These are phyloP conservation scores for Alternaria solani DNA, from an alignment of 2,329 filamentous ascomycete genomes.

Conservation along the genomic window DNA sequence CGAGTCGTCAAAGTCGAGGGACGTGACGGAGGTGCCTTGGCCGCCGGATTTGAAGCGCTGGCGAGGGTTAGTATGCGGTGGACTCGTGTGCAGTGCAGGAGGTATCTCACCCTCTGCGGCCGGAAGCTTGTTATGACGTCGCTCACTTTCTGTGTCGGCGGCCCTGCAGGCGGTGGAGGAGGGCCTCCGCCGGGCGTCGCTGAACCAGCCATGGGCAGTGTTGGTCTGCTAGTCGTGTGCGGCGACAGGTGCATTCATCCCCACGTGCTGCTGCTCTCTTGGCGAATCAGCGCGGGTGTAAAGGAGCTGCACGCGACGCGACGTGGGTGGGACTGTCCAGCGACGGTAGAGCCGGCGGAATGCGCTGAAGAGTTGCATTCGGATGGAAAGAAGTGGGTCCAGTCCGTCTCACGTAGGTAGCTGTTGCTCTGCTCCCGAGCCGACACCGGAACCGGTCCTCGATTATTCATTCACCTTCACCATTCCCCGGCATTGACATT, in stretches of 20 bases:
- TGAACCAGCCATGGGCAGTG: conserved; percentile 44
- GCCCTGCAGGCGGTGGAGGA: conserved; percentile 44
- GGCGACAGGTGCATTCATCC: conserved; percentile 11
- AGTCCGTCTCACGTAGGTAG: conserved; percentile 4
- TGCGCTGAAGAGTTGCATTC: conserved; percentile 13
- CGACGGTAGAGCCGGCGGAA: conserved; percentile 20
- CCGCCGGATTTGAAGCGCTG: conserved; percentile 57
- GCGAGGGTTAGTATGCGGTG: conserved; percentile 19
- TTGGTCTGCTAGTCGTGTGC: conserved; percentile 11
- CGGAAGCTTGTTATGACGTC: conserved; percentile 81
- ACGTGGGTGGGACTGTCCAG: neutral
- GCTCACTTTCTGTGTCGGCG: conserved; percentile 66
- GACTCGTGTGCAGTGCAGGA: too few relatives aligned
- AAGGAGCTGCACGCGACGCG: conserved; percentile 12
- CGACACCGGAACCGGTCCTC: conserved; percentile 20
- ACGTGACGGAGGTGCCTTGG: conserved; percentile 74
- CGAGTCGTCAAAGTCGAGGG: conserved; percentile 94
- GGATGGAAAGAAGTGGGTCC: conserved; percentile 8
- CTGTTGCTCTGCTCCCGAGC: conserved; percentile 1
- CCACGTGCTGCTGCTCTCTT: neutral
- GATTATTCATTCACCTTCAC: conserved; percentile 28
- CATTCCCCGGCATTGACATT: conserved; percentile 10
- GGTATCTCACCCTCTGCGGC: conserved; percentile 73
- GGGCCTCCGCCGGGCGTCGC: conserved; percentile 39
- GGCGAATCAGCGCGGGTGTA: conserved; percentile 11